Percentiles rank a stretch among this genome's conserved stretches.
Conservation (phyloP, 129 eudicot genomes). For the Artemisia tridentata region DNA sequence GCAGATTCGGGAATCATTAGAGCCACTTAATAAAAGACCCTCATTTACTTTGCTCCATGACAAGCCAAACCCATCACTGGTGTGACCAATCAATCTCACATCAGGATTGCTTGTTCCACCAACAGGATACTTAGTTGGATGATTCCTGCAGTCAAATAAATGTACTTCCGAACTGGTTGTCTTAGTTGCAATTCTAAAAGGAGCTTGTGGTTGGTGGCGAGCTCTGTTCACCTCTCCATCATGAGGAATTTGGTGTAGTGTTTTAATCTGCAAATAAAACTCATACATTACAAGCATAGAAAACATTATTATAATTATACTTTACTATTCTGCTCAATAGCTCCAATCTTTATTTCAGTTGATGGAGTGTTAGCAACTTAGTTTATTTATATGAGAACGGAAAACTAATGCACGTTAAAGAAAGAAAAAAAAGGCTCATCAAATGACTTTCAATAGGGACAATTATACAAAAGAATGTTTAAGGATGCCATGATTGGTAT, state of each 20-base stretch:
- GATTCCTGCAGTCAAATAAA: slow-evolving; percentile 63
- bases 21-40: slow-evolving; percentile 75
- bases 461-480: background rate
- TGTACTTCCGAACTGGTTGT: slow-evolving; percentile 68
- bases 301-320: too few relatives aligned
- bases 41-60: slow-evolving; percentile 82
- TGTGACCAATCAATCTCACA: slow-evolving; percentile 77
- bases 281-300: too few relatives aligned
- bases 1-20: slow-evolving; percentile 79
- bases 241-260: slow-evolving; percentile 71
- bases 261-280: slow-evolving; percentile 56
- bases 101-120: slow-evolving; percentile 77
- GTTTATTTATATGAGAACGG: background rate
- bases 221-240: slow-evolving; percentile 94
- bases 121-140: slow-evolving; percentile 70
- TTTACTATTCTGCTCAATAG: too few relatives aligned
- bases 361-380: background rate
- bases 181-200: slow-evolving; percentile 70
- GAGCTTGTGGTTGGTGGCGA: slow-evolving; percentile 86
- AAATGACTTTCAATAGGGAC: background rate
- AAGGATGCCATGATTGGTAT: background rate
- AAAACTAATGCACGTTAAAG: background rate
- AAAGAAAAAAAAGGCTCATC: background rate
- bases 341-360: too few relatives aligned
- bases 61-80: slow-evolving; percentile 74